phyloP scores from a whole-genome alignment of 1,139 yeast species.

The Saccharomycopsis hybrid region DNA sequence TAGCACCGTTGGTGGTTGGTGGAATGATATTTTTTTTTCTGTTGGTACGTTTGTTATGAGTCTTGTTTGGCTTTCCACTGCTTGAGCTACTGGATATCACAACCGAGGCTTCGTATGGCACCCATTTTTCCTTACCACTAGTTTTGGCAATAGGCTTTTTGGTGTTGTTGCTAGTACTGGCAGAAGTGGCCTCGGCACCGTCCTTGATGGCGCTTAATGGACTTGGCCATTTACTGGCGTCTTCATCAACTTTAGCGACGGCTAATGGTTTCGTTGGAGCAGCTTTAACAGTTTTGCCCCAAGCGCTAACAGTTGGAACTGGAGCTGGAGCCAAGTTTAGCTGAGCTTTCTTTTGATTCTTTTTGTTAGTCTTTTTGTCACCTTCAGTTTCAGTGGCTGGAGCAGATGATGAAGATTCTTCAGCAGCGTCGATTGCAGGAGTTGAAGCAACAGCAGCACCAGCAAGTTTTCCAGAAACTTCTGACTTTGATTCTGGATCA shows the following conservation, averaged over 20 bases:
- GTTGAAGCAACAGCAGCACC: not conserved
- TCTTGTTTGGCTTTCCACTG: slow-evolving; percentile 8
- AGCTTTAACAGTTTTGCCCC: slow-evolving; percentile 45
- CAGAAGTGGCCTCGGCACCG: slow-evolving; percentile 14
- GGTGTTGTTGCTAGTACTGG: too few species aligned
- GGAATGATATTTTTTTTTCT: slow-evolving; percentile 14
- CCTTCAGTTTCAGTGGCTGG: not conserved
- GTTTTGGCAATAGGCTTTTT: slow-evolving; percentile 38
- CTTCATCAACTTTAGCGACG: slow-evolving; percentile 31
- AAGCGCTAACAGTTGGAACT: slow-evolving; percentile 61
- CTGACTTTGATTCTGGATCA: not conserved
- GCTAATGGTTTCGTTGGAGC: slow-evolving; percentile 35
- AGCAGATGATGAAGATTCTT: not conserved
- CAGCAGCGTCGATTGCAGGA: not conserved
- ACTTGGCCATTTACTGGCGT: slow-evolving; percentile 47
- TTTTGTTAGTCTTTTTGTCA: slow-evolving; percentile 5
- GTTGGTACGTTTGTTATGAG: slow-evolving; percentile 13
- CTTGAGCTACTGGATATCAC: slow-evolving; percentile 13
- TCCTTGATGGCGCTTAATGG: slow-evolving; percentile 31
- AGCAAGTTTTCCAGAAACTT: slow-evolving; percentile 1
- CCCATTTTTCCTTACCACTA: slow-evolving; percentile 62
- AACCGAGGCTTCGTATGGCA: slow-evolving; percentile 19
- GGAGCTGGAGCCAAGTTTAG: slow-evolving; percentile 68
- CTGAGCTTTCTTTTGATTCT: slow-evolving; percentile 29
- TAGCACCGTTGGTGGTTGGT: too few species aligned